Evolutionary conservation across 1,139 yeast genomes (phyloP).

Genomic region (Geotrichum histeridarum): DNA sequence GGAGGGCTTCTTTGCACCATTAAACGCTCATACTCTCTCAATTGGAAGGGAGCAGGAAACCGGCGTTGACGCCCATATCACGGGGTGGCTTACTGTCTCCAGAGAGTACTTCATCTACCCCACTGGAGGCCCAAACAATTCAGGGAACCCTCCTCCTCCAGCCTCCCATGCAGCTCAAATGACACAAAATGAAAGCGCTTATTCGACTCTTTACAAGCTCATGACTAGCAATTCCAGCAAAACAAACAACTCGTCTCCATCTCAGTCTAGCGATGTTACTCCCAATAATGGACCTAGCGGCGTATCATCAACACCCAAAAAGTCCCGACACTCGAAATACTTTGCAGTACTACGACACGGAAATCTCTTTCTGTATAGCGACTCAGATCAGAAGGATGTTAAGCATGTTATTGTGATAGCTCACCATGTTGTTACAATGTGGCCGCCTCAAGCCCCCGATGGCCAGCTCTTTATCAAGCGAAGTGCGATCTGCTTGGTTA

Average conservation of each 20-base stretch:
- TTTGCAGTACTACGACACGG: constrained; percentile 59
- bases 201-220: constrained; percentile 55
- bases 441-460: constrained; percentile 76
- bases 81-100: constrained; percentile 83
- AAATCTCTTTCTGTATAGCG: constrained; percentile 72
- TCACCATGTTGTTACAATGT: constrained; percentile 65
- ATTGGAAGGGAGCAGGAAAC: constrained; percentile 50
- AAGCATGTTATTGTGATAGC: constrained; percentile 75
- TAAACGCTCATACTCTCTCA: constrained; percentile 9
- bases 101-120: constrained; percentile 58
- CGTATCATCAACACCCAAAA: constrained; percentile 10
- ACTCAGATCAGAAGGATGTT: constrained; percentile 59
- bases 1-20: neutral
- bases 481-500: constrained; percentile 64
- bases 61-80: constrained; percentile 61
- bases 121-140: constrained; percentile 31
- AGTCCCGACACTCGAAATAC: constrained; percentile 32
- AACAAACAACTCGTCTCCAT: constrained; percentile 19
- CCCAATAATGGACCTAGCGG: neutral
- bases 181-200: constrained; percentile 49
- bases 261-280: constrained; percentile 9
- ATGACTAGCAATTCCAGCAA: constrained; percentile 40
- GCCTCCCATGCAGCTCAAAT: constrained; percentile 32
- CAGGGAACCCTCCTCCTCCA: constrained; percentile 31
- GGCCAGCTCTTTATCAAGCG: constrained; percentile 74